These are phyloP conservation scores for Buddleja alternifolia DNA, from an alignment of 257 asterid genomes.

Conservation along the genomic window DNA sequence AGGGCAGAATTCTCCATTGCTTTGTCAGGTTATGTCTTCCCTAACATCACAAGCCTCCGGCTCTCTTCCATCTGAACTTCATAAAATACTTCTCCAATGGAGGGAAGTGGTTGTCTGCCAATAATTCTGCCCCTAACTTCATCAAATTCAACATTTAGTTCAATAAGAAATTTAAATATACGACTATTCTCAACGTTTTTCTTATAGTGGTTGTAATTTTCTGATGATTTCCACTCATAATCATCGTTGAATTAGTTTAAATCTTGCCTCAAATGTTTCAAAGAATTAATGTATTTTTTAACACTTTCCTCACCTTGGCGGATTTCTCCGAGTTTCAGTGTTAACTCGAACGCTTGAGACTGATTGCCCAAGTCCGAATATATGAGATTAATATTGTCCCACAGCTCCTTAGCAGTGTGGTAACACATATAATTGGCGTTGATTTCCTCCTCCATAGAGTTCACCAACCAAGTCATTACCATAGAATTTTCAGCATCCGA, in stretches of 20 bases:
- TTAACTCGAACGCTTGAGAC: no score
- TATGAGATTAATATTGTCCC: no score
- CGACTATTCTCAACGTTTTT: neutral
- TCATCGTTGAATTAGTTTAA: neutral
- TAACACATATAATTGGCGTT: no score
- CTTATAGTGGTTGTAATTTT: neutral
- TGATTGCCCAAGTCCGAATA: no score
- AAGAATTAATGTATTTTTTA: neutral
- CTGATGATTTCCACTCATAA: neutral
- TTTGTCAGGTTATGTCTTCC: no score
- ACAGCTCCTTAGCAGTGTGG: no score
- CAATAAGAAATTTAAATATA: neutral
- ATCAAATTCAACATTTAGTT: constrained; percentile 10
- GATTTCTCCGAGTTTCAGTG: no score
- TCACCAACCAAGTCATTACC: no score
- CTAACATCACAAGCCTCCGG: no score
- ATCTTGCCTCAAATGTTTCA: neutral
- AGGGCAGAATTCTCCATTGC: no score
- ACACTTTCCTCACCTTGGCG: neutral
- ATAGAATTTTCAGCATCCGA: no score
- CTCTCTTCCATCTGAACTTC: constrained; percentile 14
- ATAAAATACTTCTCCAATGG: neutral
- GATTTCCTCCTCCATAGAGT: no score
- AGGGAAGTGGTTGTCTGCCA: neutral
- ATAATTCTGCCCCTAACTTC: neutral